Percentiles rank a stretch among this genome's conserved stretches.
phyloP scores from a whole-genome alignment of 371 early-diverging fungal species.

The Batkoa obscura region DNA sequence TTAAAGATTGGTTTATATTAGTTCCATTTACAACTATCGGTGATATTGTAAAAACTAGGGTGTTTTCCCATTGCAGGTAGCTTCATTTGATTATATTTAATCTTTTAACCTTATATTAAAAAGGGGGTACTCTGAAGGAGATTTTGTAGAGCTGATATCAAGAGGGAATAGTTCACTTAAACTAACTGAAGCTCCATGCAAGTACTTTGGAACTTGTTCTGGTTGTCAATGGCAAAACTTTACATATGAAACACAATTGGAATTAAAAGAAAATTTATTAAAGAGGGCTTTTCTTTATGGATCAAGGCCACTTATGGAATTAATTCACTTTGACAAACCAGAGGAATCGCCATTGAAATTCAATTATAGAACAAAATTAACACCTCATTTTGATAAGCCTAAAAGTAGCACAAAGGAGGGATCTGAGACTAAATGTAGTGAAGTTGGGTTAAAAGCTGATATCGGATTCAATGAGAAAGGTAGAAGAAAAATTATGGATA shows the following conservation, averaged over 20 bases:
- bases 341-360: conserved; percentile 21
- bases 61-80: neutral
- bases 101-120: neutral
- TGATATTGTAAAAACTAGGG: neutral
- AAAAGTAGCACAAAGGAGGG: neutral
- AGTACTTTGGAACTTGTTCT: conserved; percentile 30
- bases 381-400: conserved; percentile 31
- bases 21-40: conserved; percentile 1
- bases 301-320: conserved; percentile 4
- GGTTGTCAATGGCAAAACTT: conserved; percentile 42
- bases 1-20: neutral
- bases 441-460: conserved; percentile 12
- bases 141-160: conserved; percentile 23
- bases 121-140: conserved; percentile 30
- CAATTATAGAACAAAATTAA: conserved; percentile 38
- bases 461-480: conserved; percentile 35
- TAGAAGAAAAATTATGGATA: conserved; percentile 29
- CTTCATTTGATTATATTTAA: neutral
- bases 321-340: neutral
- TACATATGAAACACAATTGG: conserved; percentile 27
- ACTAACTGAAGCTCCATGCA: conserved; percentile 25
- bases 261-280: conserved; percentile 24
- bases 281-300: conserved; percentile 20
- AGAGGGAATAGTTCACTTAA: conserved; percentile 11
- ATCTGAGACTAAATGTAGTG: no score